These are phyloP conservation scores for Omphalotus guepiniiformis DNA, from an alignment of 768 basidiomycete species.

Conservation along the genomic window DNA sequence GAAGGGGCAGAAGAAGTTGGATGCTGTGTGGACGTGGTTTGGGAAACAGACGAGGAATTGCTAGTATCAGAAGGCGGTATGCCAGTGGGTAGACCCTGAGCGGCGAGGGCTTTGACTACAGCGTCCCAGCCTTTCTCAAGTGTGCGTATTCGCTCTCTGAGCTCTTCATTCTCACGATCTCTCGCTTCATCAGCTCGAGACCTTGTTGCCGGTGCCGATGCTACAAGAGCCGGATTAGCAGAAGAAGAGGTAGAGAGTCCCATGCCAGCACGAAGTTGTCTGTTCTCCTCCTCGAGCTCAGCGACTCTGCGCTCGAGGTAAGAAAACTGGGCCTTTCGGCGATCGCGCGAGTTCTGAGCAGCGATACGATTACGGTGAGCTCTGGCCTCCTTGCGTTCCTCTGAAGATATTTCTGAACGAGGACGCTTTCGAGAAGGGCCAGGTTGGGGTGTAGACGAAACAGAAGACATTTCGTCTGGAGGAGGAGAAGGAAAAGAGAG, in stretches of 20 bases:
- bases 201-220: constrained; percentile 12
- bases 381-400: constrained; percentile 83
- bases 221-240: constrained; percentile 13
- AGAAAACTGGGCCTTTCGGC: constrained; percentile 78
- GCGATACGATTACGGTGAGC: constrained; percentile 92
- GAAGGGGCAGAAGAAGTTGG: constrained; percentile 20
- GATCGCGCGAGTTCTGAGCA: constrained; percentile 89
- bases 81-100: constrained; percentile 58
- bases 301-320: constrained; percentile 62
- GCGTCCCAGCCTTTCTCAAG: constrained; percentile 82
- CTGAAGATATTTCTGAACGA: constrained; percentile 57
- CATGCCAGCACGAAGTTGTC: constrained; percentile 58
- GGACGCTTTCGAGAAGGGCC: constrained; percentile 72
- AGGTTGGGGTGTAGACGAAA: constrained; percentile 18
- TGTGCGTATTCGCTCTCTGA: constrained; percentile 70
- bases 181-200: constrained; percentile 25
- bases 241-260: constrained; percentile 22
- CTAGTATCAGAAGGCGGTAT: constrained; percentile 30
- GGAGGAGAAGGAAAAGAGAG: constrained; percentile 34
- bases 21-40: constrained; percentile 16
- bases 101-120: constrained; percentile 68
- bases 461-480: constrained; percentile 25
- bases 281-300: constrained; percentile 83
- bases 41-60: constrained; percentile 19
- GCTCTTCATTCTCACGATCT: constrained; percentile 69